phyloP scores from a whole-genome alignment of 768 basidiomycete species.

The Macrolepiota fuliginosa region DNA sequence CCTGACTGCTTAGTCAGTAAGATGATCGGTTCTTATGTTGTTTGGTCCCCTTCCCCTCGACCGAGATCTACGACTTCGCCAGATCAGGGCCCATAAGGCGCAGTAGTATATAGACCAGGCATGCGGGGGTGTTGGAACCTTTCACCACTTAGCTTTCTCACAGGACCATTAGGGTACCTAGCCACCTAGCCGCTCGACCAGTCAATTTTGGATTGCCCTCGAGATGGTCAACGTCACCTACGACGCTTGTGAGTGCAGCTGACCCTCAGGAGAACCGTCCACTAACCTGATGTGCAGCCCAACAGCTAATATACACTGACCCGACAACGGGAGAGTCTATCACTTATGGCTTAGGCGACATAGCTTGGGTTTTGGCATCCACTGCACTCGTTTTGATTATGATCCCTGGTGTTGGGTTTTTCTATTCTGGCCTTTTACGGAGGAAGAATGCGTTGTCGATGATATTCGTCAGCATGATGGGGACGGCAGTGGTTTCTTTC shows the following conservation, averaged over 20 bases:
- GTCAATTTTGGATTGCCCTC: slow-evolving; percentile 1
- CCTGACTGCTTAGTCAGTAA: slow-evolving; percentile 7
- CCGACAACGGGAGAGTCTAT: not conserved
- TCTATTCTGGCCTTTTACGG: slow-evolving; percentile 88
- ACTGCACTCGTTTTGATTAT: slow-evolving; percentile 85
- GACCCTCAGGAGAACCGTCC: not conserved
- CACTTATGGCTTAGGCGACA: slow-evolving; percentile 47
- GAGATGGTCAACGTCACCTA: slow-evolving; percentile 32
- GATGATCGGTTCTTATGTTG: not conserved
- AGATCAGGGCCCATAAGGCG: not conserved
- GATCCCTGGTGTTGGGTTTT: slow-evolving; percentile 84
- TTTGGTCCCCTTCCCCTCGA: not conserved
- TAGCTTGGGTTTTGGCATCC: slow-evolving; percentile 58
- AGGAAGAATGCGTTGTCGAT: slow-evolving; percentile 93
- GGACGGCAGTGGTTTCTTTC: slow-evolving; percentile 78
- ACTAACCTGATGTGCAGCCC: slow-evolving; percentile 9
- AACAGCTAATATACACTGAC: slow-evolving; percentile 9
- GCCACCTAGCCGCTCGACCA: not conserved
- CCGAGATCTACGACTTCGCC: not conserved
- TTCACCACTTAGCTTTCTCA: not conserved
- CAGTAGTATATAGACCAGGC: not conserved
- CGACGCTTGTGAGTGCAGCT: slow-evolving; percentile 24
- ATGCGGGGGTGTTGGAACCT: not conserved
- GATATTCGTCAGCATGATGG: slow-evolving; percentile 71
- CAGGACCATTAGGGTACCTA: not conserved